These are phyloP conservation scores for Plasmodium blacklocki DNA, from an alignment of 169 alveolate genomes.

Conservation along the genomic window DNA sequence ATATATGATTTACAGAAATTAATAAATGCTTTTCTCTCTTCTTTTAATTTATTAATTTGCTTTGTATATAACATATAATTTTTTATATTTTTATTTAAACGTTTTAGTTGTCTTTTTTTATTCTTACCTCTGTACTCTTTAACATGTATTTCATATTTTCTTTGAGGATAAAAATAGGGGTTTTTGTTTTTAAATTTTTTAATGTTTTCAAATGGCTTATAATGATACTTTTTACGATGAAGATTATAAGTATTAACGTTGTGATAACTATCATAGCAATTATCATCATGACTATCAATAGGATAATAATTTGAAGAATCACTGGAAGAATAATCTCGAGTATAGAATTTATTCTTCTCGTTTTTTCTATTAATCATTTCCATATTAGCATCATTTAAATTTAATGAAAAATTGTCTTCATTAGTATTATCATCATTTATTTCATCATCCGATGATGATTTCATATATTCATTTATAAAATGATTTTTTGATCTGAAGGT, in stretches of 20 bases:
- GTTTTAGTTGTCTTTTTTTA: conserved; percentile 5
- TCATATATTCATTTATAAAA: conserved; percentile 50
- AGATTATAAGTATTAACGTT: neutral
- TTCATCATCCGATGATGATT: conserved; percentile 64
- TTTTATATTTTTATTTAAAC: conserved; percentile 25
- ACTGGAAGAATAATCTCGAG: neutral
- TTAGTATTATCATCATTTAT: neutral
- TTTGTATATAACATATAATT: conserved; percentile 22
- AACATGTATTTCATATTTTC: conserved; percentile 1
- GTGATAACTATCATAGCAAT: neutral
- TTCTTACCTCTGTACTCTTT: conserved; percentile 13
- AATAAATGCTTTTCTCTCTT: conserved; percentile 52
- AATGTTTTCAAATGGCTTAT: neutral
- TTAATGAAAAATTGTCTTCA: neutral
- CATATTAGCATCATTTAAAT: neutral
- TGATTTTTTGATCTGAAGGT: conserved; percentile 16
- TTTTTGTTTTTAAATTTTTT: neutral
- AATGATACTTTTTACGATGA: neutral
- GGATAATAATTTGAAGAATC: neutral
- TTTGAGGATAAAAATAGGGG: neutral
- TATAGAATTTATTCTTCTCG: neutral
- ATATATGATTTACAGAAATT: conserved; percentile 45
- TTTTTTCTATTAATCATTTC: neutral
- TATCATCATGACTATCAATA: no score
- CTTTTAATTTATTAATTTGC: conserved; percentile 10